Evolutionary conservation across 768 basidiomycete genomes (phyloP).

Genomic region (Mycena albidolilacea): DNA sequence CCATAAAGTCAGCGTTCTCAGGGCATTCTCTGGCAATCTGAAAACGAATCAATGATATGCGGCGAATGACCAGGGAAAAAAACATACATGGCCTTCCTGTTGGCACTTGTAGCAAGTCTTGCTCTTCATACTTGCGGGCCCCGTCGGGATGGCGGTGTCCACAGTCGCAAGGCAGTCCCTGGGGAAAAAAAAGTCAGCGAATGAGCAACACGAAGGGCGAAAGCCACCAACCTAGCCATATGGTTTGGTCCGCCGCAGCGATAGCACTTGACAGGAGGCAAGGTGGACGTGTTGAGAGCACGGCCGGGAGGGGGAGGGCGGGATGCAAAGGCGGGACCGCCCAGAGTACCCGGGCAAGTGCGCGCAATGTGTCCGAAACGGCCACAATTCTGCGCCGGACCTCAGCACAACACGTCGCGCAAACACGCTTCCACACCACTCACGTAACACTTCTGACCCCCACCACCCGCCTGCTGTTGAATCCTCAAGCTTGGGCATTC

Average conservation of each 20-base stretch:
- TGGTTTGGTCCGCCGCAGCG: slow-evolving; percentile 93
- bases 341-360: slow-evolving; percentile 70
- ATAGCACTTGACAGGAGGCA: slow-evolving; percentile 91
- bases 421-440: slow-evolving; percentile 45
- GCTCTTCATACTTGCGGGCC: slow-evolving; percentile 64
- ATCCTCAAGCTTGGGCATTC: slow-evolving; percentile 88
- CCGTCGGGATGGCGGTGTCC: slow-evolving; percentile 59
- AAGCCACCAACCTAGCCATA: slow-evolving; percentile 74
- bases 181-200: slow-evolving; percentile 12
- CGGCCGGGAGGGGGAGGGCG: slow-evolving; percentile 85
- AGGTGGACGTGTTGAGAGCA: slow-evolving; percentile 78
- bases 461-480: slow-evolving; percentile 65
- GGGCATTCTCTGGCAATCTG: slow-evolving; percentile 80
- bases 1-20: slow-evolving; percentile 67
- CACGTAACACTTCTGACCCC: slow-evolving; percentile 89
- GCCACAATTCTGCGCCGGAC: slow-evolving; percentile 74
- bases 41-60: slow-evolving; percentile 12
- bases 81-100: slow-evolving; percentile 87
- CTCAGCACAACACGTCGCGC: slow-evolving; percentile 30
- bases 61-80: neutral
- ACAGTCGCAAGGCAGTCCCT: slow-evolving; percentile 86
- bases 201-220: slow-evolving; percentile 23
- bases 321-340: slow-evolving; percentile 66
- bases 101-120: slow-evolving; percentile 94
- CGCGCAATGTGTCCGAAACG: slow-evolving; percentile 89